Conservation (phyloP, 768 basidiomycete species). For the Tephrocybe sp. region DNA sequence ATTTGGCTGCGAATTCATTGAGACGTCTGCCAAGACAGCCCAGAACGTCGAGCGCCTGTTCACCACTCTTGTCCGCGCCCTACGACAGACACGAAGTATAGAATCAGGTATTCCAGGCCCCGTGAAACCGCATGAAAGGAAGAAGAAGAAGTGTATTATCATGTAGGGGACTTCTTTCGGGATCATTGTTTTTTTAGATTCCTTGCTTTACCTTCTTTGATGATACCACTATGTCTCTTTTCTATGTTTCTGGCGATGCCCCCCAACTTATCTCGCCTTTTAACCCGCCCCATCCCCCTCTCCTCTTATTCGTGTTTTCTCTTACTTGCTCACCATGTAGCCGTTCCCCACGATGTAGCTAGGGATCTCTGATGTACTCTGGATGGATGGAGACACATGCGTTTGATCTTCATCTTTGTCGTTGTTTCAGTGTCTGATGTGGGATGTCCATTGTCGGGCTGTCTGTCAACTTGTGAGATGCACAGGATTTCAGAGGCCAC, state of each 20-base stretch:
- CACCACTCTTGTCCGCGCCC: constrained; percentile 77
- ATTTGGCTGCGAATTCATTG: constrained; percentile 91
- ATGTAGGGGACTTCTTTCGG: constrained; percentile 71
- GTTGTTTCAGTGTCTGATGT: constrained; percentile 24
- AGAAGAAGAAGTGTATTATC: constrained; percentile 66
- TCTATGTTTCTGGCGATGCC: constrained; percentile 29
- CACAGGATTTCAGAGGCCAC: constrained; percentile 9
- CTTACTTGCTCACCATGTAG: constrained; percentile 21
- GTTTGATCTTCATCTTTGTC: constrained; percentile 24
- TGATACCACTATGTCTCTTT: constrained; percentile 67
- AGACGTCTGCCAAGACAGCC: constrained; percentile 95
- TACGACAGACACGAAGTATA: constrained; percentile 69
- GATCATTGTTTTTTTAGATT: constrained; percentile 68
- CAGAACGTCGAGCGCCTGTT: constrained; percentile 91
- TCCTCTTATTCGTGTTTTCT: constrained; percentile 22
- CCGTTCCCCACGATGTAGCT: constrained; percentile 24
- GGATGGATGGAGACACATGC: constrained; percentile 29
- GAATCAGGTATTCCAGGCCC: constrained; percentile 41
- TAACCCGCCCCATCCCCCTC: constrained; percentile 14
- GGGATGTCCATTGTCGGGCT: background rate
- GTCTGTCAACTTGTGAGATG: constrained; percentile 11
- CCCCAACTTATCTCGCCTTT: constrained; percentile 19
- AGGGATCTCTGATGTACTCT: constrained; percentile 35
- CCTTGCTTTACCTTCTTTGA: constrained; percentile 69
- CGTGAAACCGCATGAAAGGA: constrained; percentile 39